These are phyloP conservation scores for Coemansia sp. DNA, from an alignment of 192 early-diverging fungal genomes.

Conservation along the genomic window DNA sequence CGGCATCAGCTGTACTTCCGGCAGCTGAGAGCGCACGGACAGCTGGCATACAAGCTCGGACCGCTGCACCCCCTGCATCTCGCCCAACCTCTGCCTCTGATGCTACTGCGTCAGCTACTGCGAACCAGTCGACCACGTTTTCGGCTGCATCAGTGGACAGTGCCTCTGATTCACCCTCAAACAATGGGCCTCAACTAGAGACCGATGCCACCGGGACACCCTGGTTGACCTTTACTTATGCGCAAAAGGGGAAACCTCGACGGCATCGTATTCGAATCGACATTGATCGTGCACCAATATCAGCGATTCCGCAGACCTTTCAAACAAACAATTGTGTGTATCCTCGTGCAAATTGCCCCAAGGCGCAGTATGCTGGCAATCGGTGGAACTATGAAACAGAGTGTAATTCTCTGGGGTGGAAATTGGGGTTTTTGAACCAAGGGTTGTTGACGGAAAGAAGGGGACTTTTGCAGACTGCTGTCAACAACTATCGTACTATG, in stretches of 20 bases:
- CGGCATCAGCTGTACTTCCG: background rate
- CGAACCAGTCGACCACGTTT: too few species aligned
- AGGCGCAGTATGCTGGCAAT: conserved; percentile 68
- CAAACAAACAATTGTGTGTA: conserved; percentile 79
- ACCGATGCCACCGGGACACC: conserved; percentile 25
- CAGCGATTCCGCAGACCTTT: conserved; percentile 56
- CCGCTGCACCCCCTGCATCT: too few species aligned
- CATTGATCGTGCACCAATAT: conserved; percentile 54
- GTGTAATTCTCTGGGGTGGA: conserved; percentile 85
- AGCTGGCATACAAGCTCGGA: conserved; percentile 1
- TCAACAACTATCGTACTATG: conserved; percentile 73
- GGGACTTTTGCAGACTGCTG: conserved; percentile 80
- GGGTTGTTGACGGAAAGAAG: conserved; percentile 60
- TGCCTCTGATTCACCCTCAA: too few species aligned
- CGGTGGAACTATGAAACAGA: conserved; percentile 82
- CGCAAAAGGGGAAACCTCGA: conserved; percentile 58
- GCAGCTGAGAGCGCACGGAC: background rate
- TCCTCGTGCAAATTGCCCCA: conserved; percentile 67
- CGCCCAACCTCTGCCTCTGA: background rate
- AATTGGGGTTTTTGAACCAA: conserved; percentile 73
- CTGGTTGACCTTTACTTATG: conserved; percentile 43
- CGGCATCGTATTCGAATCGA: conserved; percentile 70
- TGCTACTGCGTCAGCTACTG: background rate
- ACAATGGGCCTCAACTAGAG: conserved; percentile 23
- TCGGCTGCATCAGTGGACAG: too few species aligned